Evolutionary conservation across 2,329 filamentous ascomycete genomes (phyloP), one percentile per base, ranked within the genome.

Genomic region (Talaromyces sp.): DNA sequence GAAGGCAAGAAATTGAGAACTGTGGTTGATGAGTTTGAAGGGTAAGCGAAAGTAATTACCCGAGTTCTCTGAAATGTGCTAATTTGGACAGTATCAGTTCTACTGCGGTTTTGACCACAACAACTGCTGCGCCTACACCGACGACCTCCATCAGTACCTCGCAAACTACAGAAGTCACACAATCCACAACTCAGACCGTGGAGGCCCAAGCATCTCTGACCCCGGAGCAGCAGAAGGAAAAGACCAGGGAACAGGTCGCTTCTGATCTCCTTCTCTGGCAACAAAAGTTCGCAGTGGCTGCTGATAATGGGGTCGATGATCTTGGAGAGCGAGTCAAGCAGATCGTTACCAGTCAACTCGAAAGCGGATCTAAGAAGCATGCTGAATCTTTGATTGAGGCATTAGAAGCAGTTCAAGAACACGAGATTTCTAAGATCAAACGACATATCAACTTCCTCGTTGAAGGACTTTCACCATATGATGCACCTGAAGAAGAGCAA

Each of bases 251-350:
- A 71, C 86, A 85, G 68, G 90, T 98, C 48, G 84, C 88, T 1
- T 85, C 89, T 52, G 95, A 99, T 74, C 84, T 99, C 14, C 85
- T 87, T 69, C 84, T 85, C 64, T 99, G 95, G 94, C 90, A 97
- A 77, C 87, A 87, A 67, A 96, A 96, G 73, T 97, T 97, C 74
- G 85, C 90, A 33, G 87, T 88, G 66, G 93, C 93, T 10, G 92
- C 92, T 8, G 90, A 96, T 66, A 93, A 96, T 74, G 93, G 93
- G 6, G 81, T 86, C n/a, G 87, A 88, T 67, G 87, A 90, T 71
- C 80, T 91, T 6, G 82, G 86, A 67, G 82, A 85, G 35, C 84
- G 86, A 22, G 83, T 91, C 50, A 78, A 82, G 6, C 85, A 95
- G 67, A 92, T 98, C 67, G 90, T 94, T 39, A 79, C 87, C 2